Evolutionary conservation across 441 rosid genomes (phyloP).

Genomic region (Flueggea neowawraea): DNA sequence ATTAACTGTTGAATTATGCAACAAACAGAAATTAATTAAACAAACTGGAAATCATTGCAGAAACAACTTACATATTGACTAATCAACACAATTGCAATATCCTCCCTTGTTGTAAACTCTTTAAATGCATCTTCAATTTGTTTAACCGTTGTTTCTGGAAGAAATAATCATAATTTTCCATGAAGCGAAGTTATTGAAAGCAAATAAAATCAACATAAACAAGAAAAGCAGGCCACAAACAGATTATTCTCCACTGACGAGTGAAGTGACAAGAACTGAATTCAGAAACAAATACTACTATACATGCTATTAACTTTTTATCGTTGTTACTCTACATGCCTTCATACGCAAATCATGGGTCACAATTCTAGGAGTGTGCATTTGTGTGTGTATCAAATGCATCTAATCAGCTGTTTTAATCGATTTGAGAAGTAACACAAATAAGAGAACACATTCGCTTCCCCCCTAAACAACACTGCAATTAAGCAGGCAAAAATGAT

Average conservation of each 20-base stretch:
- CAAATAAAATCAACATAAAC: not conserved
- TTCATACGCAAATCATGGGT: too few relatives aligned
- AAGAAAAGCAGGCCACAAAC: not conserved
- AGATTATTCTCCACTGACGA: too few relatives aligned
- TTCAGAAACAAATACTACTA: not conserved
- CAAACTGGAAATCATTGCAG: not conserved
- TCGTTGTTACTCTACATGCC: too few relatives aligned
- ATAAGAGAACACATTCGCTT: too few relatives aligned
- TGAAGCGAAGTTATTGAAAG: not conserved
- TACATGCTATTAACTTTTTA: too few relatives aligned
- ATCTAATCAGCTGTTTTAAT: too few relatives aligned
- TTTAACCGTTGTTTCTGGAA: slow-evolving; percentile 81
- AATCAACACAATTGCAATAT: slow-evolving; percentile 75
- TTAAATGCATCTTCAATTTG: slow-evolving; percentile 90
- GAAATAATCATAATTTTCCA: slow-evolving; percentile 5
- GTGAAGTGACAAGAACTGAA: not conserved
- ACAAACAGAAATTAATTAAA: not conserved
- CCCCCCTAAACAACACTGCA: too few relatives aligned
- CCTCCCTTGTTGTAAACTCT: slow-evolving; percentile 89
- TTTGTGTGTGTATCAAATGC: too few relatives aligned
- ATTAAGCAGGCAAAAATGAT: too few relatives aligned
- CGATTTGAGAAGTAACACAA: too few relatives aligned
- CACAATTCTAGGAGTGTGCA: too few relatives aligned
- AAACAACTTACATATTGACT: slow-evolving; percentile 85
- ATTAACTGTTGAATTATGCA: too few relatives aligned